Evolutionary conservation across 352 stramenopile genomes (phyloP).

Genomic region (Phytophthora colocasiae): DNA sequence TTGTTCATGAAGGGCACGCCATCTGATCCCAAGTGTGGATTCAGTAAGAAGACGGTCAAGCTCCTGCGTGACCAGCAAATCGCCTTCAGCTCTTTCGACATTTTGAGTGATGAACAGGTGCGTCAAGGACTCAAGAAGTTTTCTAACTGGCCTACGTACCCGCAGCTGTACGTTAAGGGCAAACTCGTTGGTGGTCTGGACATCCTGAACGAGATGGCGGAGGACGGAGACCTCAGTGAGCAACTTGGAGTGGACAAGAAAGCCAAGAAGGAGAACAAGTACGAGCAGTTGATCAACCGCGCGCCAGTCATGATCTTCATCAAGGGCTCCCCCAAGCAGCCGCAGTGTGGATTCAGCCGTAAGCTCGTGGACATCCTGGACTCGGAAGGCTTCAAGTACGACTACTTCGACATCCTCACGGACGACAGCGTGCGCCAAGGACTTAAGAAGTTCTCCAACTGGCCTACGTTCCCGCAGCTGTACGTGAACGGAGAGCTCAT

Average conservation of each 20-base stretch:
- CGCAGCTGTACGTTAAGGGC: conserved; percentile 96
- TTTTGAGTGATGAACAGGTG: conserved; percentile 94
- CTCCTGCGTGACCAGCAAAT: conserved; percentile 91
- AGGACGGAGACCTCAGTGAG: conserved; percentile 89
- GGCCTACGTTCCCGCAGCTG: conserved; percentile 98
- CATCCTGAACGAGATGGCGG: conserved; percentile 95
- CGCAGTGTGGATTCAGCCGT: conserved; percentile 96
- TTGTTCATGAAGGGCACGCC: conserved; percentile 97
- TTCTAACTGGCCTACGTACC: conserved; percentile 98
- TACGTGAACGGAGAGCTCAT: conserved; percentile 98
- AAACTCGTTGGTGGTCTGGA: conserved; percentile 94
- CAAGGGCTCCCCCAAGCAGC: conserved; percentile 94
- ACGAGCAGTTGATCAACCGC: conserved; percentile 90
- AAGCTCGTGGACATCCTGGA: conserved; percentile 96
- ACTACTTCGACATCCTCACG: conserved; percentile 97
- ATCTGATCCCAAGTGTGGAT: conserved; percentile 92
- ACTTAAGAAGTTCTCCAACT: conserved; percentile 98
- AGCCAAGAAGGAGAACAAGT: conserved; percentile 86
- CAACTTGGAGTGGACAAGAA: conserved; percentile 93
- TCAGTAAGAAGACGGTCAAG: conserved; percentile 94
- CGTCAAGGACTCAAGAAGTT: conserved; percentile 96
- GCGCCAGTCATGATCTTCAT: conserved; percentile 98
- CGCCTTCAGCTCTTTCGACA: conserved; percentile 96
- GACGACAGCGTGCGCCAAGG: conserved; percentile 97
- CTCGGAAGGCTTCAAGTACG: conserved; percentile 91